A percentile compares a stretch with the other conserved stretches of the same genome.
These are phyloP conservation scores for Athelia psychrophila DNA, from an alignment of 1,284 basidiomycete genomes.

Conservation along the genomic window DNA sequence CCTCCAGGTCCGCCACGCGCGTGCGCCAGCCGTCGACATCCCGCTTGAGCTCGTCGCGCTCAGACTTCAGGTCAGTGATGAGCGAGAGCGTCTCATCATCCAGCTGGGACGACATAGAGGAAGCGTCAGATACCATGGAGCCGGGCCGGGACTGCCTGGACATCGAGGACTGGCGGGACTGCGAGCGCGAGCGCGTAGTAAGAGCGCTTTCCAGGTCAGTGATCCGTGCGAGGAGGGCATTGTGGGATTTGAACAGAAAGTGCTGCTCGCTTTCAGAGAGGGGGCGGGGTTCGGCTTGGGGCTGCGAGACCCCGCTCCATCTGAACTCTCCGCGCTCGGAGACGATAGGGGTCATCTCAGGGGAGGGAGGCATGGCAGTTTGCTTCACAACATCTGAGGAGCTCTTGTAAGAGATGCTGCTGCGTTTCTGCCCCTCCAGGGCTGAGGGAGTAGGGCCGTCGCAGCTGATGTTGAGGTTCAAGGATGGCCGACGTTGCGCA, in stretches of 20 bases:
- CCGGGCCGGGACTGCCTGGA: constrained; percentile 43
- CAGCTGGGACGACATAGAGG: constrained; percentile 42
- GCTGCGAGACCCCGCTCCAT: constrained; percentile 31
- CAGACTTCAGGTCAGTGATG: constrained; percentile 71
- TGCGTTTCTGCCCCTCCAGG: constrained; percentile 25
- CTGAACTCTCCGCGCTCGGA: constrained; percentile 43
- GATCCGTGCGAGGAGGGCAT: constrained; percentile 74
- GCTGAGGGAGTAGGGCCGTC: constrained; percentile 13
- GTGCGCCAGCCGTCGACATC: constrained; percentile 76
- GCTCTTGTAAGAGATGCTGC: constrained; percentile 73
- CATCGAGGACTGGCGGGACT: constrained; percentile 23
- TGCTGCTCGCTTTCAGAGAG: constrained; percentile 68
- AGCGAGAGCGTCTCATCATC: constrained; percentile 73
- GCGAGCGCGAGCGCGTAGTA: constrained; percentile 39
- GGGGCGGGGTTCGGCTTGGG: constrained; percentile 37
- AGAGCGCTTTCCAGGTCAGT: constrained; percentile 74
- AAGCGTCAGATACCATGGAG: constrained; percentile 50
- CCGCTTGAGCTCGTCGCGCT: constrained; percentile 74
- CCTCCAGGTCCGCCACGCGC: constrained; percentile 66
- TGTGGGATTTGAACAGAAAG: constrained; percentile 80
- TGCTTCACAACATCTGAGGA: constrained; percentile 39
- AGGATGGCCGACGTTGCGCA: constrained; percentile 4
- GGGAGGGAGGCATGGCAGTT: constrained; percentile 57
- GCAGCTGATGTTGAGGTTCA: constrained; percentile 3
- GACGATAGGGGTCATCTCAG: constrained; percentile 66